A percentile compares a stretch with the other conserved stretches of the same genome.
Evolutionary conservation across 495 filamentous ascomycete species (phyloP).

Genomic region (Hyaloscypha finlandica): DNA sequence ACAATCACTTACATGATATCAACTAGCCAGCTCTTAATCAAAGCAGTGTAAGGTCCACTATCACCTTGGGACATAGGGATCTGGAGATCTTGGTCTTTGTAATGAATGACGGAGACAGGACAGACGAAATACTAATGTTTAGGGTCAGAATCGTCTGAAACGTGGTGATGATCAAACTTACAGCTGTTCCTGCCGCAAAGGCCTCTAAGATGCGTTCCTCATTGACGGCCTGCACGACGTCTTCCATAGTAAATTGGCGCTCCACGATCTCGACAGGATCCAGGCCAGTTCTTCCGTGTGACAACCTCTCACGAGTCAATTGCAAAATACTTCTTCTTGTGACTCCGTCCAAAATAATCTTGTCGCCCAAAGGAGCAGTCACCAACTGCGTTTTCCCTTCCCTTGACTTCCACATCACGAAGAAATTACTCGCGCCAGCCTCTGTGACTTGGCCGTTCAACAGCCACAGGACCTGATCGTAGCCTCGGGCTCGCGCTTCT

Average conservation of each 20-base stretch:
- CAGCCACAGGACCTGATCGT: conserved; percentile 90
- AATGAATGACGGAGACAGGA: conserved; percentile 72
- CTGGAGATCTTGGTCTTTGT: conserved; percentile 66
- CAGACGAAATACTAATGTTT: conserved; percentile 72
- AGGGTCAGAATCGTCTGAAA: not conserved
- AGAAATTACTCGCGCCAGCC: conserved; percentile 92
- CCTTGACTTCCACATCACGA: conserved; percentile 75
- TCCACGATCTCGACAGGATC: conserved; percentile 74
- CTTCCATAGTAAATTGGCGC: conserved; percentile 75
- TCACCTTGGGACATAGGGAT: conserved; percentile 63
- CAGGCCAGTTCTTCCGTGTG: conserved; percentile 40
- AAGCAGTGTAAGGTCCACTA: conserved; percentile 62
- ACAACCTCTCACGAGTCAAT: conserved; percentile 64
- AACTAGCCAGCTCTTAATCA: conserved; percentile 76
- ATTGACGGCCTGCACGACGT: conserved; percentile 69
- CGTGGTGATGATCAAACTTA: conserved; percentile 43
- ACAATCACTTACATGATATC: conserved; percentile 68
- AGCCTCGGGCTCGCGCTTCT: conserved; percentile 70
- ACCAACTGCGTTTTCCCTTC: conserved; percentile 71
- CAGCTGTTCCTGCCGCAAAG: conserved; percentile 86
- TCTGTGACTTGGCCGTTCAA: conserved; percentile 82
- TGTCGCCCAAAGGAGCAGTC: conserved; percentile 78
- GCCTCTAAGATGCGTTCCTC: conserved; percentile 82
- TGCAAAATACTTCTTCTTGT: conserved; percentile 77
- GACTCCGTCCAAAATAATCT: conserved; percentile 83